Base-by-base conservation (phyloP, 2,329 filamentous ascomycete genomes). In the Ceratocystiopsis brevicomis region DNA sequence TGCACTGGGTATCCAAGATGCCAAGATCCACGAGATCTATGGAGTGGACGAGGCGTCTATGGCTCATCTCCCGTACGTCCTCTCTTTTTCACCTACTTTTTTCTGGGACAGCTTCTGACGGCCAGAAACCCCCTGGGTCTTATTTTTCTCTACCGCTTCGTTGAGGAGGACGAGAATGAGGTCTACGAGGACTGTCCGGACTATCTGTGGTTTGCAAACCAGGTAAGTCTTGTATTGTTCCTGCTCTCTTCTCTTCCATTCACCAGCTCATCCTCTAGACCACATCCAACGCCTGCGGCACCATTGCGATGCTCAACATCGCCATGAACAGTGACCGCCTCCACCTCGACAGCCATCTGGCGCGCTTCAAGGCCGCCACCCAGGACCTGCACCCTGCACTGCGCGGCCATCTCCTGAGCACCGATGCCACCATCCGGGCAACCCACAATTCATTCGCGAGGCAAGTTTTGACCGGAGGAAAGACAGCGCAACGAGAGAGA, bases 121-220 rank as follows among this genome's bases (percentile, higher is more conserved):
- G 25, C 8, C 52, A 82, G 78, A 6, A 72, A 79, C 52, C 81
- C 82, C 2, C 69, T 90, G 52, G 88, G 88, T 3, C 63, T 96
- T n/a, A 81, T 98, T 41, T 90, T 96, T 49, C 70, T 94, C 1
- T 94, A 85, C 53, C 73, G 79, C 46, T 94, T 71, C 49, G 54
- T 75, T 51, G 68, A 71, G 30, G 70, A 66, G 4, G 60, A 66
- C 6, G 62, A 64, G 35, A 57, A 64, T 42, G 59, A 72, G 32
- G 66, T 69, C n/a, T 67, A 74, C 57, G 51, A 71, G 62, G 53
- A 67, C 44, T 65, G 70, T 48, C 64, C 62, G 38, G 63, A 73
- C 3, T 63, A 74, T 30, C 65, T 96, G 16, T 98, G 90, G 88
- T 96, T 95, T 58, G 86, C 87, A 25, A 95, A 95, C 54, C 88